These are phyloP conservation scores for Aspergillus sp. DNA, from an alignment of 2,329 filamentous ascomycete genomes.

Conservation along the genomic window DNA sequence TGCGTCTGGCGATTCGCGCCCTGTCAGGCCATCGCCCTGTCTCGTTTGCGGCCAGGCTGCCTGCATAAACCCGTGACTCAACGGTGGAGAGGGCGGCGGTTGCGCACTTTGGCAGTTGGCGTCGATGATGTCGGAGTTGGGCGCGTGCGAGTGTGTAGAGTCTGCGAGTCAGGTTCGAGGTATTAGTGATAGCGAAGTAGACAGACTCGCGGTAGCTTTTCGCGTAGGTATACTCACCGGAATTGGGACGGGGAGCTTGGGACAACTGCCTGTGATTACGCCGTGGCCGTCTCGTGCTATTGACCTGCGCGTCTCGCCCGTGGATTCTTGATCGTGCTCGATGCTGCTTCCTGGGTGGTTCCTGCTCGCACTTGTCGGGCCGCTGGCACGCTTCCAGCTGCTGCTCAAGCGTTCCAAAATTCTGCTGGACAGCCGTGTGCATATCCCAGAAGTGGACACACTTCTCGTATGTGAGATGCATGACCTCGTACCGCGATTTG, in stretches of 20 bases:
- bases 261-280: not conserved
- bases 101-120: not conserved
- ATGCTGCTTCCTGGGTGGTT: not conserved
- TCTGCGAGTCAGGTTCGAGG: no score
- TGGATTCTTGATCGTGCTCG: not conserved
- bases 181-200: no score
- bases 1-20: not conserved
- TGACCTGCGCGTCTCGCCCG: not conserved
- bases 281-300: not conserved
- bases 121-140: not conserved
- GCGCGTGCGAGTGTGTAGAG: no score
- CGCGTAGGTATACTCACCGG: not conserved
- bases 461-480: constrained; percentile 15
- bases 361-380: not conserved
- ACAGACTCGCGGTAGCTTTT: not conserved
- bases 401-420: constrained; percentile 16
- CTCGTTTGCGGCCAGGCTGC: not conserved
- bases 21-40: not conserved
- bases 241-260: not conserved
- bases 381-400: constrained; percentile 9
- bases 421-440: constrained; percentile 16
- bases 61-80: not conserved
- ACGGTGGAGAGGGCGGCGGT: not conserved
- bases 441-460: constrained; percentile 20
- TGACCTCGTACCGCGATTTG: constrained; percentile 13